Evolutionary conservation across 139 green algal genomes (phyloP).

Genomic region (Pycnococcus provasolii): DNA sequence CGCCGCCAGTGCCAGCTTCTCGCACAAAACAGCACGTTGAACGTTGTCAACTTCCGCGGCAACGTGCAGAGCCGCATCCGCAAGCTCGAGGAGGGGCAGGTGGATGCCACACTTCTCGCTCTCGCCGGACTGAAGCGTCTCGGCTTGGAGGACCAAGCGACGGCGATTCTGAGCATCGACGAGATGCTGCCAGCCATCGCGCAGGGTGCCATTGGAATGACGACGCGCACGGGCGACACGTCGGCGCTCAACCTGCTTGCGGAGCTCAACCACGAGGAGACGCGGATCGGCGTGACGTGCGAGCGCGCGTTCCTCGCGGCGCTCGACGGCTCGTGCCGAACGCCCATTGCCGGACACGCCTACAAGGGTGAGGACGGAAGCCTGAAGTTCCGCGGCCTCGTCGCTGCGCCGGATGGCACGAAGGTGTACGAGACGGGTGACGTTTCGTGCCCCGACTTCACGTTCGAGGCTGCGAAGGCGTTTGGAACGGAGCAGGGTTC

Average conservation of each 20-base stretch:
- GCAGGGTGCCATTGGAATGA: constrained; percentile 95
- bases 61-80: constrained; percentile 93
- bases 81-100: constrained; percentile 84
- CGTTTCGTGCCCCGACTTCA: constrained; percentile 37
- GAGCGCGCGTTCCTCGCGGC: constrained; percentile 89
- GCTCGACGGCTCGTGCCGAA: constrained; percentile 94
- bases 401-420: constrained; percentile 78
- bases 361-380: constrained; percentile 39
- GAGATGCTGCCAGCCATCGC: constrained; percentile 94
- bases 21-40: constrained; percentile 67
- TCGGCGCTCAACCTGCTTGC: constrained; percentile 49
- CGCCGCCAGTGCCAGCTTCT: constrained; percentile 90
- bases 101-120: constrained; percentile 86
- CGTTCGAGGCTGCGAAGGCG: constrained; percentile 42
- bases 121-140: constrained; percentile 90
- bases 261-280: constrained; percentile 94
- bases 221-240: constrained; percentile 78
- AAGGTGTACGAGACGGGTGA: constrained; percentile 51
- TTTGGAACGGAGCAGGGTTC: constrained; percentile 60
- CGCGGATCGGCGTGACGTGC: constrained; percentile 77
- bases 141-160: constrained; percentile 86
- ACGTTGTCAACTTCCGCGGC: constrained; percentile 95
- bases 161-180: constrained; percentile 66
- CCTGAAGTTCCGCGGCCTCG: constrained; percentile 79
- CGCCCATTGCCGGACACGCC: constrained; percentile 82